Evolutionary conservation across 129 eudicot species (phyloP), one percentile per base, ranked within the genome.

Genomic region (Oenanthe sinensis): DNA sequence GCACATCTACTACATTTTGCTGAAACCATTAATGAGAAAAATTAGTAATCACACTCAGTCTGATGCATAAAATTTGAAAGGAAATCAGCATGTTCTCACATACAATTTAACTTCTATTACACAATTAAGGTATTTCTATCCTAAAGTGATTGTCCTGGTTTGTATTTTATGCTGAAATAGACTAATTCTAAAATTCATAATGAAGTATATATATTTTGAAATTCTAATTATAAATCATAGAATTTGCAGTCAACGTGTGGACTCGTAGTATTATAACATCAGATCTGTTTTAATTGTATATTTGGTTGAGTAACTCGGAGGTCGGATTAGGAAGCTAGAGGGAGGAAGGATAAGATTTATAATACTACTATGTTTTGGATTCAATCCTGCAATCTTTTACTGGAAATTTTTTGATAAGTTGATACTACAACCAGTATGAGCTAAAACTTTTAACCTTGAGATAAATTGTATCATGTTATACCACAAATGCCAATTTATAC

Each of bases 1-100:
- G 68, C 47, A 86, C 70, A 45, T 88, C 92, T 48, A 71, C 83
- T 40, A 83, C 37, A 45, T 83, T 91, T 92, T 91, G 91, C 83
- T 77, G 63, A 1, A 80, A 80, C 52, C 44, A 60, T n/a, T 20
- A 76, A 16, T n/a, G 45, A 48, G 16, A 7, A 58, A 60, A 20
- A 11, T 26, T 9, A 28, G 63, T 11, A 58, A 76, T 15, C 44
- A 14, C 43, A n/a, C 16, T 6, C 50, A 71, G 15, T 10, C 22
- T 40, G 4, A 46, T 4, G 16, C 30, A 8, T 4, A 43, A 26
- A 43, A n/a, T 3, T 54, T 54, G 0, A 22, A 71, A 20, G 39
- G 50, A 26, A 4, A 71, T 54, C 10, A 54, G 26, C 26, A 19
- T 2, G 11, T 19, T 52, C 26, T 19, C 24, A 20, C 24, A 19